Base-by-base conservation (phyloP, 1,284 basidiomycete genomes). In the Crucibulum cyathiforme region DNA sequence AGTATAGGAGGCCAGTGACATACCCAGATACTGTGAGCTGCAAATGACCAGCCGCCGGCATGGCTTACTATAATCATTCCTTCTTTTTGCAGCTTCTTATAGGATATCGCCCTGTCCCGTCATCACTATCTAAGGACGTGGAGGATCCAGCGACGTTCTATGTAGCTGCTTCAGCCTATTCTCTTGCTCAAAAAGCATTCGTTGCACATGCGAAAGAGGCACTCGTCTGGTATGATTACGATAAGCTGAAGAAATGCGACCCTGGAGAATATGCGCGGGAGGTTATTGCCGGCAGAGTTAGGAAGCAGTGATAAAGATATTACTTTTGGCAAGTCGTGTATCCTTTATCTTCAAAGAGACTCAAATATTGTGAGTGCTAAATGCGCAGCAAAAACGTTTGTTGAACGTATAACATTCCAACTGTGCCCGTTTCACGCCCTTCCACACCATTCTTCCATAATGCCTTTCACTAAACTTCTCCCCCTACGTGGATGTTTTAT, bases 211-310 rank as follows among this genome's bases (percentile, higher is more conserved):
- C 86, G 2, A 84, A 86, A 67, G 85, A 87, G 54, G 80, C 82
- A 6, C 70, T 90, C 31, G 90, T 90, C 9, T 92, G 90, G 90
- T 92, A 92, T 59, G 86, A 90, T 69, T 91, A 92, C 63, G 87
- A 90, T 57, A 78, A 65, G 31, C 76, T 90, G 57, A 80, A 76
- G 71, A 92, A 90, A 71, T 86, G 84, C 64, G 81, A 12, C 24
- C 46, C 46, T n/a, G 19, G 46, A 10, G 46, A 48, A 19, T 3
- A 48, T 15, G 46, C 46, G 13, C 13, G 46, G 24, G 13, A 48
- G 46, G 19, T 48, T 19, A 12, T 48, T 15, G 13, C 19, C 2
- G 46, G 46, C 24, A 48, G 46, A 48, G 17, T 43, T 43, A 13
- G 17, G 39, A 47, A 47, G 31, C 31, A 47, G 45, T 47, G 45